Percentiles rank a stretch among this genome's conserved stretches.
phyloP scores from a whole-genome alignment of 805 yeast genomes.

The Nakazawaea ishiwadae region DNA sequence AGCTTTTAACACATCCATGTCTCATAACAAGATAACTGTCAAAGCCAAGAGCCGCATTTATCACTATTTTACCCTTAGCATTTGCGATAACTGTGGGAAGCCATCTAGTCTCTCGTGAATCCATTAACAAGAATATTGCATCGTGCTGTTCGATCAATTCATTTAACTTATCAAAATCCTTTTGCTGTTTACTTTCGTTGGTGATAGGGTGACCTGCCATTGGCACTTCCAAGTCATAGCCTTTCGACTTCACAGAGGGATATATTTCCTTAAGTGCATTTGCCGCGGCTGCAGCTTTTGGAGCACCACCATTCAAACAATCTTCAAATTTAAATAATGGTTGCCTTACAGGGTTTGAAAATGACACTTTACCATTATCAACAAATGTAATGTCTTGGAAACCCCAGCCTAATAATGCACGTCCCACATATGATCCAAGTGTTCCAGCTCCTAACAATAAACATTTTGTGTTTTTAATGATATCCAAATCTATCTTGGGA shows the following conservation, averaged over 20 bases:
- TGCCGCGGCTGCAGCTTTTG: conserved; percentile 82
- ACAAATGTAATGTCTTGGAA: conserved; percentile 80
- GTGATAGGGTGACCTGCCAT: conserved; percentile 92
- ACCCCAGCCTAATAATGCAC: conserved; percentile 94
- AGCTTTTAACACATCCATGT: conserved; percentile 56
- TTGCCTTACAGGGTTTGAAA: conserved; percentile 94
- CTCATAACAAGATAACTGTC: conserved; percentile 92
- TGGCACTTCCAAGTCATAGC: conserved; percentile 72
- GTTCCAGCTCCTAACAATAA: conserved; percentile 95
- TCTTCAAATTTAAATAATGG: conserved; percentile 82
- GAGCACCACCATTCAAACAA: conserved; percentile 66
- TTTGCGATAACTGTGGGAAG: conserved; percentile 84
- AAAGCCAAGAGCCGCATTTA: conserved; percentile 93
- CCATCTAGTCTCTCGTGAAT: conserved; percentile 96
- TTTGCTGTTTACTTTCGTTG: conserved; percentile 43
- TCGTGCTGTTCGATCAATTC: conserved; percentile 65
- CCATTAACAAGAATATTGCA: conserved; percentile 77
- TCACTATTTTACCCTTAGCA: conserved; percentile 63
- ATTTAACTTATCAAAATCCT: conserved; percentile 49
- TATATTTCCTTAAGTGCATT: conserved; percentile 63
- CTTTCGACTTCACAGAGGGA: conserved; percentile 69
- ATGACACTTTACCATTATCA: conserved; percentile 85
- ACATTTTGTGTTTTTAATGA: conserved; percentile 55
- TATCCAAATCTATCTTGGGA: conserved; percentile 72
- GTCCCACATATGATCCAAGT: conserved; percentile 83